Base-by-base conservation (phyloP, 768 basidiomycete species). In the Pleurotus djamor region DNA sequence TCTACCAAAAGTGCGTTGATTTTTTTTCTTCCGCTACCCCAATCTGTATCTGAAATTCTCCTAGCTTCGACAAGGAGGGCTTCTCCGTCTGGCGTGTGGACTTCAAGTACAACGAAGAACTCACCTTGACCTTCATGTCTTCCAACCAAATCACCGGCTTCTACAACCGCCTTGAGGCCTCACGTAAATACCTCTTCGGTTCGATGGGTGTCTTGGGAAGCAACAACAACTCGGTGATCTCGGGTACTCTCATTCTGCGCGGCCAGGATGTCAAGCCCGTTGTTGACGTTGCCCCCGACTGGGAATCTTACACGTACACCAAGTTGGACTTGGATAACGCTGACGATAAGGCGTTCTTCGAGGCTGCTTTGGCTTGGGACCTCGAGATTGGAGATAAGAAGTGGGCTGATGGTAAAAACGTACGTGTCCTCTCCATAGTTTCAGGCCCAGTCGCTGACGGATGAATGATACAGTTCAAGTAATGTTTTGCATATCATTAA, bases 101-200 rank as follows among this genome's bases (percentile, higher is more conserved):
- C 79, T 99, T 92, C 88, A 97, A 96, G 80, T 98, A 96, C 86
- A 92, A 92, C 76, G 80, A 87, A 17, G 96, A 97, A 75, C 87
- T 98, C 63, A 94, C 94, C 17, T 86, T 87, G 74, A 84, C 83
- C 55, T 98, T 93, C 84, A 98, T 94, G 95, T 95, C 93, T 60
- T 84, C 86, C 62, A 98, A 98, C 83, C 92, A 91, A 74, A 86
- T 97, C 68, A 85, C 86, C 60, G 96, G 96, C 14, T 94, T 96
- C 87, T 98, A 96, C 85, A 92, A 96, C 83, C 93, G 97, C 59
- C 87, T 99, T 7, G 97, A 98, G 79, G 97, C 87, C 8, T 94
- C 95, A 21, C 89, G 96, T 75, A 96, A 97, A 75, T 96, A 97
- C 81, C 83, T 96, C 64, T 97, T 98, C 73, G 96, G 89, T 12